Conservation (phyloP, 177 flowering plant species). For the Vitis hybrid region DNA sequence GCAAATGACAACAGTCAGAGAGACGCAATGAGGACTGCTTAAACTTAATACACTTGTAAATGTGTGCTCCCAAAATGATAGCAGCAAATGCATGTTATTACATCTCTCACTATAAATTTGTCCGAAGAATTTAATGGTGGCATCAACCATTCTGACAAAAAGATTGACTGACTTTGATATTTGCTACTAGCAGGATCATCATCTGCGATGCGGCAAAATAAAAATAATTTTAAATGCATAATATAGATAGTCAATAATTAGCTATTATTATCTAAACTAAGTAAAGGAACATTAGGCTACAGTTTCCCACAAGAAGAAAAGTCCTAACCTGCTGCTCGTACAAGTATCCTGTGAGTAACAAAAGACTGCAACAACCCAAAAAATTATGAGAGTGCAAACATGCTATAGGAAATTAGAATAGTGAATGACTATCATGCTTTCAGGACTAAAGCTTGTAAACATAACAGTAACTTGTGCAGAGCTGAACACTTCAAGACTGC, state of each 20-base stretch:
- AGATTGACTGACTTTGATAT: slow-evolving; percentile 27
- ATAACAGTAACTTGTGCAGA: not conserved
- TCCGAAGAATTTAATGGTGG: slow-evolving; percentile 52
- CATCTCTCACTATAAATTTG: slow-evolving; percentile 55
- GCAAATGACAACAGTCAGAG: not conserved
- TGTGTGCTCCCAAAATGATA: not conserved
- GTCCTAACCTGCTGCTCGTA: slow-evolving; percentile 51
- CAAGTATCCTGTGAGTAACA: slow-evolving; percentile 63
- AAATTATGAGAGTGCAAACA: no score
- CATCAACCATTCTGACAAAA: slow-evolving; percentile 56
- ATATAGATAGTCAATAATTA: not conserved
- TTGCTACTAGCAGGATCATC: slow-evolving; percentile 6
- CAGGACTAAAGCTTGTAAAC: not conserved
- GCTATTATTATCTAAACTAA: not conserved
- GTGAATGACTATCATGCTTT: not conserved
- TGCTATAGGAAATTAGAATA: not conserved
- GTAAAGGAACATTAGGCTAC: not conserved
- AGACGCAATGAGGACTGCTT: not conserved
- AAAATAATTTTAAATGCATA: not conserved
- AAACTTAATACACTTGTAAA: not conserved
- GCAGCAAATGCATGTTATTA: slow-evolving; percentile 20
- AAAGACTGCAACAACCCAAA: slow-evolving; percentile 52
- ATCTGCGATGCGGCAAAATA: slow-evolving; percentile 23
- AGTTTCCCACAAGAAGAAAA: not conserved
- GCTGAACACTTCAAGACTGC: not conserved